Conservation (phyloP, 1,139 yeast genomes). For the Starmera stellimalicola region DNA sequence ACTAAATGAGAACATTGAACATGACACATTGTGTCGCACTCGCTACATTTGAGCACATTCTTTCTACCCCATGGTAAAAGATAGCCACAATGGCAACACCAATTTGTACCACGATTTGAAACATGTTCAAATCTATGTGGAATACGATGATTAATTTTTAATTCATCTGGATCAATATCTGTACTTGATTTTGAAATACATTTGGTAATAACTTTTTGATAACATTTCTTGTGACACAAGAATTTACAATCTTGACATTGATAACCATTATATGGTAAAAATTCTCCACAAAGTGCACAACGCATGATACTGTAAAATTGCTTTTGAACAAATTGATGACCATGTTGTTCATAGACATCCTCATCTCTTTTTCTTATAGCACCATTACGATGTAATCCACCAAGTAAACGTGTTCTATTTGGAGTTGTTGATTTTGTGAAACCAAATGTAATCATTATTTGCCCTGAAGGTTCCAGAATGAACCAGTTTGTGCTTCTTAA, state of each 20-base stretch:
- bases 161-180: constrained; percentile 80
- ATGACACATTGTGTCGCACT: constrained; percentile 94
- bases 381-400: constrained; percentile 89
- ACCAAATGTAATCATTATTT: constrained; percentile 65
- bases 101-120: constrained; percentile 89
- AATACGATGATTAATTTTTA: constrained; percentile 87
- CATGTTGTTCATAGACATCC: constrained; percentile 91
- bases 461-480: constrained; percentile 89
- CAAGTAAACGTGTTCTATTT: constrained; percentile 32
- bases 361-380: constrained; percentile 94
- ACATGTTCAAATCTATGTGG: constrained; percentile 93
- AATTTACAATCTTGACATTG: constrained; percentile 96
- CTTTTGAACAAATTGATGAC: constrained; percentile 93
- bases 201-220: constrained; percentile 87
- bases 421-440: constrained; percentile 61
- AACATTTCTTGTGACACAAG: constrained; percentile 91
- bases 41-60: constrained; percentile 89
- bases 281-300: constrained; percentile 95
- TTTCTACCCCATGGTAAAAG: constrained; percentile 91
- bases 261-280: constrained; percentile 84
- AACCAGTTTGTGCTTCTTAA: constrained; percentile 71
- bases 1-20: constrained; percentile 88
- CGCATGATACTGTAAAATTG: constrained; percentile 95
- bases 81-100: constrained; percentile 99
- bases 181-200: constrained; percentile 87